These are phyloP conservation scores for Alternaria sp. DNA, from an alignment of 2,329 filamentous ascomycete genomes.

Conservation along the genomic window DNA sequence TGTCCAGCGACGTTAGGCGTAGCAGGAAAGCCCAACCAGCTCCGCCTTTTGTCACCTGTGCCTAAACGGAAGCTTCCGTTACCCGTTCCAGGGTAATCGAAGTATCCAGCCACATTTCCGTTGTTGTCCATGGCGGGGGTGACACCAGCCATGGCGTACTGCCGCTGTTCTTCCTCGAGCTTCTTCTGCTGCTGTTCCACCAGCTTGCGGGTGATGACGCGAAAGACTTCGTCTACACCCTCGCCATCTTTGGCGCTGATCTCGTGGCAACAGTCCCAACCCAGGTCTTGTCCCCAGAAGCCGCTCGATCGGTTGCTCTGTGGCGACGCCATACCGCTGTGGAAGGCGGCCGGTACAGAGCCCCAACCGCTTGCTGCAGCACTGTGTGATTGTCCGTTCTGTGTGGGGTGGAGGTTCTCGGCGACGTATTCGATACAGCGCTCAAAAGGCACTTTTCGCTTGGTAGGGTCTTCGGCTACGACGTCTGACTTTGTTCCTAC, in stretches of 20 bases:
- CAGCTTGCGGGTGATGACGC: constrained; percentile 84
- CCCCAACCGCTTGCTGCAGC: constrained; percentile 34
- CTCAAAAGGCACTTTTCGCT: constrained; percentile 89
- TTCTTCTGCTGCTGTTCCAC: constrained; percentile 72
- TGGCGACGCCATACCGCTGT: constrained; percentile 53
- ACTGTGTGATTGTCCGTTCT: constrained; percentile 22
- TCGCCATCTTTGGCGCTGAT: constrained; percentile 93
- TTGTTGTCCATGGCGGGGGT: constrained; percentile 51
- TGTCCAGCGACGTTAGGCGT: constrained; percentile 44
- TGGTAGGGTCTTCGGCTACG: constrained; percentile 79
- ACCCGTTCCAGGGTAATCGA: constrained; percentile 56
- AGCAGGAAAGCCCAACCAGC: constrained; percentile 69
- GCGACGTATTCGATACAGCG: constrained; percentile 95
- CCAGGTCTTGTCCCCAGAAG: constrained; percentile 90
- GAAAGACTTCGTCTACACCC: constrained; percentile 95
- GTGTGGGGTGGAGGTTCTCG: constrained; percentile 82
- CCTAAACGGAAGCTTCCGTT: constrained; percentile 67
- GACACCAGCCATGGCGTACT: constrained; percentile 51
- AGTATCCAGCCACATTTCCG: constrained; percentile 52
- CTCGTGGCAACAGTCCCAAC: constrained; percentile 98
- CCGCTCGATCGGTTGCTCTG: constrained; percentile 66
- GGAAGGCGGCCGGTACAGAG: constrained; percentile 45
- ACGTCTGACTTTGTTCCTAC: constrained; percentile 83
- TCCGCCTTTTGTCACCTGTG: constrained; percentile 66
- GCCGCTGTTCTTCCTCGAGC: constrained; percentile 57